Evolutionary conservation across 352 stramenopile species (phyloP).

Genomic region (Phytophthora cajani): DNA sequence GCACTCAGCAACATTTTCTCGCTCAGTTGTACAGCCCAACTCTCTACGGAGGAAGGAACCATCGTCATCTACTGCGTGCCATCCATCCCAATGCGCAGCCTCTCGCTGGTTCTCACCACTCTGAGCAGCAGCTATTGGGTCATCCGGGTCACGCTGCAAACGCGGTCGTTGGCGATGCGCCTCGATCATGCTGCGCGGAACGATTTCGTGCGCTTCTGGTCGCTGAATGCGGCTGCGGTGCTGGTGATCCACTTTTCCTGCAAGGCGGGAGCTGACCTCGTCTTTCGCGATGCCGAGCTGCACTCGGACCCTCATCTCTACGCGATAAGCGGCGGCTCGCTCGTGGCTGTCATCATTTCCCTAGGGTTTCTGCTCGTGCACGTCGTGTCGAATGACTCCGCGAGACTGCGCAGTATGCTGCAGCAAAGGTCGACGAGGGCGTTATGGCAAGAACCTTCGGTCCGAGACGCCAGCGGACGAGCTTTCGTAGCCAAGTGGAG

Average conservation of each 20-base stretch:
- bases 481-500: conserved; percentile 31
- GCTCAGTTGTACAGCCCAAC: conserved; percentile 34
- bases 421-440: conserved; percentile 6
- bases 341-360: conserved; percentile 27
- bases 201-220: conserved; percentile 28
- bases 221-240: conserved; percentile 14
- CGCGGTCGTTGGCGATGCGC: conserved; percentile 21
- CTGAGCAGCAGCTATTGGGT: conserved; percentile 45
- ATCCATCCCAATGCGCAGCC: conserved; percentile 33
- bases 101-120: conserved; percentile 34
- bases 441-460: conserved; percentile 15
- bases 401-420: conserved; percentile 9
- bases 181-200: conserved; percentile 22
- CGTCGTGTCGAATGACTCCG: neutral
- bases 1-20: conserved; percentile 53
- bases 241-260: conserved; percentile 36
- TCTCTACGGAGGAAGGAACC: conserved; percentile 28
- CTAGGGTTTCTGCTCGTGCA: conserved; percentile 29
- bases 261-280: conserved; percentile 28
- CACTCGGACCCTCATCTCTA: conserved; percentile 45
- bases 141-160: conserved; percentile 36
- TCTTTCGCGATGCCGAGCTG: conserved; percentile 26
- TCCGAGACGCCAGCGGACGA: conserved; percentile 11
- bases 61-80: conserved; percentile 39
- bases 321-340: conserved; percentile 34